Evolutionary conservation across 2,329 filamentous ascomycete species (phyloP).

Genomic region (Xylaria polymorpha): DNA sequence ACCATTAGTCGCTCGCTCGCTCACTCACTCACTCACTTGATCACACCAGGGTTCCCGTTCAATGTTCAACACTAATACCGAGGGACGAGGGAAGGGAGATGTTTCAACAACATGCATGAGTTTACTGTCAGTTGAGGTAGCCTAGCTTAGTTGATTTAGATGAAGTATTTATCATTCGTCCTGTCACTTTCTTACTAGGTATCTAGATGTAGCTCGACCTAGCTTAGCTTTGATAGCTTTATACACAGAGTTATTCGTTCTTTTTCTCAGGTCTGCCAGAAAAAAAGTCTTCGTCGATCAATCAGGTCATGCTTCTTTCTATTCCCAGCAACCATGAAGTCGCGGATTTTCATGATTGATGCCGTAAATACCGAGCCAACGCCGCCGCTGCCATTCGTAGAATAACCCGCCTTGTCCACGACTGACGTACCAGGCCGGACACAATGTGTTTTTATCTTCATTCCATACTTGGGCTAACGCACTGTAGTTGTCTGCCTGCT

Average conservation of each 20-base stretch:
- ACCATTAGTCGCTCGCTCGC: constrained; percentile 23
- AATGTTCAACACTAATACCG: constrained; percentile 24
- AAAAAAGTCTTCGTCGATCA: not conserved
- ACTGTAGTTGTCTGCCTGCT: not conserved
- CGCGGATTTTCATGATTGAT: constrained; percentile 20
- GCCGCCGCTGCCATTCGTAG: constrained; percentile 36
- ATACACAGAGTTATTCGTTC: constrained; percentile 27
- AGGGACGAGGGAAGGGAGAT: constrained; percentile 2
- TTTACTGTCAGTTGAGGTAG: not conserved
- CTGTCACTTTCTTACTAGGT: constrained; percentile 17
- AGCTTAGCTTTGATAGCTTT: constrained; percentile 31
- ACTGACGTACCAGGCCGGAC: constrained; percentile 3
- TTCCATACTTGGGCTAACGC: not conserved
- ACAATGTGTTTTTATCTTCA: not conserved
- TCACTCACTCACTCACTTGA: constrained; percentile 36
- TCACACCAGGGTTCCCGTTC: constrained; percentile 21
- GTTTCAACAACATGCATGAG: constrained; percentile 33
- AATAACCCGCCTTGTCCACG: constrained; percentile 41
- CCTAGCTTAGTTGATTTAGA: constrained; percentile 7
- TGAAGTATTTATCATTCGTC: constrained; percentile 18
- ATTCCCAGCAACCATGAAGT: constrained; percentile 11
- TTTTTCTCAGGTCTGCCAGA: not conserved
- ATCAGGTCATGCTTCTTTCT: not conserved
- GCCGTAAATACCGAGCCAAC: constrained; percentile 31
- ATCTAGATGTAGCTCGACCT: constrained; percentile 28